Base-by-base conservation (phyloP, 148 eudicot genomes). In the Rhododendron simsii region DNA sequence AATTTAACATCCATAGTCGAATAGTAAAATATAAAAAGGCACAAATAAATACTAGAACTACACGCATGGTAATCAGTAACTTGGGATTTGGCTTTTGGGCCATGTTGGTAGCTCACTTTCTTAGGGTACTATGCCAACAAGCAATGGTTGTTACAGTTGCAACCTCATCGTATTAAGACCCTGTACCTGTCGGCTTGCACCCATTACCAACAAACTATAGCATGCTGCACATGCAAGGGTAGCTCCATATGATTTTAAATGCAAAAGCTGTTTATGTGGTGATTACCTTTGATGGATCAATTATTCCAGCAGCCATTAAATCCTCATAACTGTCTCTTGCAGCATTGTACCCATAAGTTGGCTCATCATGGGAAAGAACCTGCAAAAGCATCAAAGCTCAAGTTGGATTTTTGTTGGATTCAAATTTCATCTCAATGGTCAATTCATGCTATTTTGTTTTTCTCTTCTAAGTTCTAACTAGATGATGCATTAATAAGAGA, bases 231-330 rank as follows among this genome's bases (percentile, higher is more conserved):
- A 47, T n/a, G 35, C 35, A 12, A 75, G 11, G 18, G 33, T 30
- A 41, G 7, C 2, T 55, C 10, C 3, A 80, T 18, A 30, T 33
- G 78, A 33, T 79, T 78, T 59, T 30, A 33, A 30, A 45, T 6
- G 20, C 53, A 69, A 51, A n/a, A 39, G 30, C 33, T 11, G 5
- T 73, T 3, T 77, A 45, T 67, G 2, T 75, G 61, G 28, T 53
- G 45, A 48, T 67, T 92, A 94, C 99, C 97, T 95, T 96, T 84
- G 99, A 74, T 81, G 99, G 99, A 90, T 96, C 98, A 47, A 96
- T 84, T 71, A 96, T 95, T 81, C 97, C 94, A 87, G 95, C 95
- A 86, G 91, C 92, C 87, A 96, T 89, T 39, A 96, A 89, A 89
- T 96, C 97, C 86, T 95, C 97, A 82, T 96, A 96, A 23, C 83